Evolutionary conservation across 495 filamentous ascomycete genomes (phyloP), one percentile per base, ranked within the genome.

Genomic region (Aspergillus sclerotioniger): DNA sequence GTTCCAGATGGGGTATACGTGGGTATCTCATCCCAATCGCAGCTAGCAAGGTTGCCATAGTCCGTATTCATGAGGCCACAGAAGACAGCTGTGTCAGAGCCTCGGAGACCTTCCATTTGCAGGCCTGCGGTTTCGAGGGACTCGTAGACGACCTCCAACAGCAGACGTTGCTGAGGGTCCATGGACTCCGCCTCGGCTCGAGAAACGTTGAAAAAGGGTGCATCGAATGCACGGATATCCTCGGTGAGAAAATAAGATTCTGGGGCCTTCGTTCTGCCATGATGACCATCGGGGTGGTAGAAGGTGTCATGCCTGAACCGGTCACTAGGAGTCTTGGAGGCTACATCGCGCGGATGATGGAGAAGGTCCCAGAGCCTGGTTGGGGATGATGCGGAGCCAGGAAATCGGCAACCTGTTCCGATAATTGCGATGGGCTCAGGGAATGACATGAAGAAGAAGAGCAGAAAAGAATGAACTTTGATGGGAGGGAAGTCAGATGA

Each of bases 71-170:
- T 76, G 9, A 63, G 57, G 5, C 76, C 78, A 8, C 74, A 70
- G 60, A 70, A 82, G 15, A 77, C 75, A 12, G 68, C 71, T 12
- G 76, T 80, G 44, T 79, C 64, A 1, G 71, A 69, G 29, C 76
- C 78, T 1, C 73, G 53, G 7, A 81, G 57, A 3, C 50, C 46
- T 21, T 72, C 63, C 6, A 76, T 57, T 4, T 64, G 47, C 8
- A 72, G 16, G 0, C 31, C 45, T 19, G 17, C 43, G 10, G 16
- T 25, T 44, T 56, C 43, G 4, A 56, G 45, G 15, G 45, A 35
- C n/a, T 56, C 54, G 44, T 84, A 87, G 13, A 81, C 77, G 13
- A 75, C 73, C 62, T 87, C 84, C 15, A 88, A 68, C 13, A 84
- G 70, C 35, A 85, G 59, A 13, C 75, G 70, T 31, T 80, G 78